Evolutionary conservation across 306 rosid species (phyloP).

Genomic region (Acacia melanoxylon): DNA sequence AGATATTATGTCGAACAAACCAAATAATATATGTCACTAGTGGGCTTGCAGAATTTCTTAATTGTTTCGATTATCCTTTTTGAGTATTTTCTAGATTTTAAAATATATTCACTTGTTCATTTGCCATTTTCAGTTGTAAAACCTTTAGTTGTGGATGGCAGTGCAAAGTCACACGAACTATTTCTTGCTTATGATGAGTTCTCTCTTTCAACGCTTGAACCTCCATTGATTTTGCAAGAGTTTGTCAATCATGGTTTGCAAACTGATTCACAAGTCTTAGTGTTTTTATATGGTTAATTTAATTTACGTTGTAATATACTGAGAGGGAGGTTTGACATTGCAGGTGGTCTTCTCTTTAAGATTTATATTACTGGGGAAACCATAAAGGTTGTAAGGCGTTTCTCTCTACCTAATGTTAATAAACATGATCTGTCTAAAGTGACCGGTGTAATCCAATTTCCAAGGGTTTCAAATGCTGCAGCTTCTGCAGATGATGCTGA

Average conservation of each 20-base stretch:
- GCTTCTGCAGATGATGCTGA: conserved; percentile 41
- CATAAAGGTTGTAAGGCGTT: conserved; percentile 34
- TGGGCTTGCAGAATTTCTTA: not conserved
- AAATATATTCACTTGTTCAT: not conserved
- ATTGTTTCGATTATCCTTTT: not conserved
- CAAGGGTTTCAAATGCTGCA: conserved; percentile 37
- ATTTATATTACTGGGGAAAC: conserved; percentile 36
- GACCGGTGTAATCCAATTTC: conserved; percentile 29
- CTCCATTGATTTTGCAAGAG: conserved; percentile 40
- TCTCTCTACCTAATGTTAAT: conserved; percentile 39
- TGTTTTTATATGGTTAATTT: not conserved
- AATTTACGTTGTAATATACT: not conserved
- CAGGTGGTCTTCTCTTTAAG: conserved; percentile 44
- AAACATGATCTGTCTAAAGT: conserved; percentile 30
- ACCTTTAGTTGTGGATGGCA: conserved; percentile 43
- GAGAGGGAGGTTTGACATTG: not conserved
- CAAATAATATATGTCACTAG: not conserved
- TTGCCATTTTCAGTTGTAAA: conserved; percentile 36
- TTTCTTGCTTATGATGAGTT: conserved; percentile 37
- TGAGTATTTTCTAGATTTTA: not conserved
- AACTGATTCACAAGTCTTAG: not conserved
- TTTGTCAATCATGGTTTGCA: conserved; percentile 40
- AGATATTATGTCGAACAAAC: not conserved
- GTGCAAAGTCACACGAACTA: conserved; percentile 40
- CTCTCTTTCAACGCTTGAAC: conserved; percentile 37